phyloP scores from a whole-genome alignment of 441 rosid species.

The Cnidoscolus chayamansa region DNA sequence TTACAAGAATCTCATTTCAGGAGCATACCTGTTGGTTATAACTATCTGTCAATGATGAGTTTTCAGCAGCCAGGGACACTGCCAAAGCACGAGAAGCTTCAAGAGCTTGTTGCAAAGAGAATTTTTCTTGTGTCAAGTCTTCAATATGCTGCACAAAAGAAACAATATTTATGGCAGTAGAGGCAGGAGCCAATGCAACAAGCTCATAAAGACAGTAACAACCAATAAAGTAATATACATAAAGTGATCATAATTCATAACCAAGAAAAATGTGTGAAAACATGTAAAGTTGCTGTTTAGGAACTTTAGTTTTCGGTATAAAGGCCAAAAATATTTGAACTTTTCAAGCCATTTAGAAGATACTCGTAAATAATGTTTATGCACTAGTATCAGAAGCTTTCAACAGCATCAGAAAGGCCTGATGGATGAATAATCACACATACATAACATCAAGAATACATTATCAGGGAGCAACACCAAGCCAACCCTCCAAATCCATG shows the following conservation, averaged over 20 bases:
- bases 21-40: constrained; percentile 79
- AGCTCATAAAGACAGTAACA: neutral
- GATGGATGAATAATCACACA: neutral
- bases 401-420: neutral
- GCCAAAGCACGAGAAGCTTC: constrained; percentile 83
- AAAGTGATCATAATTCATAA: neutral
- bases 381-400: neutral
- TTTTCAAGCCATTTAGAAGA: neutral
- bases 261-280: neutral
- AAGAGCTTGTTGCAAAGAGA: constrained; percentile 83
- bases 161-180: constrained; percentile 12
- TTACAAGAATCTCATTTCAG: neutral
- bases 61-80: constrained; percentile 85
- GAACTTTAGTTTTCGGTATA: neutral
- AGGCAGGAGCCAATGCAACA: constrained; percentile 2
- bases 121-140: constrained; percentile 89
- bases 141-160: constrained; percentile 69
- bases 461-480: neutral
- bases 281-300: neutral
- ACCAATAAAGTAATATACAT: neutral
- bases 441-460: neutral
- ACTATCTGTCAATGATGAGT: constrained; percentile 77
- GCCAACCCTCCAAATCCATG: neutral
- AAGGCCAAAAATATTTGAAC: neutral
- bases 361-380: neutral